Percentiles rank a stretch among this genome's conserved stretches.
phyloP scores from a whole-genome alignment of 192 early-diverging fungal species.

The Coemansia sp. region DNA sequence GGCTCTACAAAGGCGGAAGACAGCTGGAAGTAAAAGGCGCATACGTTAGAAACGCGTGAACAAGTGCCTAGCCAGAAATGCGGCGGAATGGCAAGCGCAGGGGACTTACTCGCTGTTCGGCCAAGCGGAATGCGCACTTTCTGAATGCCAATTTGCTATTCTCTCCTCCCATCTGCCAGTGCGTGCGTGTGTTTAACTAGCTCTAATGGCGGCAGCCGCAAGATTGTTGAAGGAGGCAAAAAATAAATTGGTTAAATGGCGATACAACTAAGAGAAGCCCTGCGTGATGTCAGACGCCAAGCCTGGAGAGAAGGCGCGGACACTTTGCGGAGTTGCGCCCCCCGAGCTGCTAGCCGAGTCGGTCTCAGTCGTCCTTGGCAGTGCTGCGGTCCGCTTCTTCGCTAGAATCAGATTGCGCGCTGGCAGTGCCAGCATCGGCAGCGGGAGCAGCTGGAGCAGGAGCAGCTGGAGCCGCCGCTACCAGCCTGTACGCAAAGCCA shows the following conservation, averaged over 20 bases:
- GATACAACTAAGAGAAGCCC: too few relatives aligned
- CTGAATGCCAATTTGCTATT: constrained; percentile 90
- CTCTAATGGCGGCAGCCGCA: too few relatives aligned
- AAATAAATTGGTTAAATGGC: background rate
- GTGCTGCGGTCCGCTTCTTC: constrained; percentile 1
- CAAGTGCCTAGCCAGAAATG: background rate
- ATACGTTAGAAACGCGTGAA: background rate
- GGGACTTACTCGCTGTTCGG: constrained; percentile 72
- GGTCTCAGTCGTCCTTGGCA: constrained; percentile 6
- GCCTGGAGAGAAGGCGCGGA: too few relatives aligned
- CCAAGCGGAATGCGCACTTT: constrained; percentile 84
- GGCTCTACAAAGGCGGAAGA: constrained; percentile 24
- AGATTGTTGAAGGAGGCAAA: background rate
- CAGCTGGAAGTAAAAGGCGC: background rate
- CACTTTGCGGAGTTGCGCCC: too few relatives aligned
- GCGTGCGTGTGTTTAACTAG: background rate
- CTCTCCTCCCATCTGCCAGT: constrained; percentile 75
- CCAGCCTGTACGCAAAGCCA: constrained; percentile 14
- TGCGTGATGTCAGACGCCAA: too few relatives aligned
- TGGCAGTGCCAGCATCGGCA: background rate
- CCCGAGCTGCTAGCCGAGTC: too few relatives aligned
- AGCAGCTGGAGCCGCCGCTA: background rate
- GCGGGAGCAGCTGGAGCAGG: constrained; percentile 4
- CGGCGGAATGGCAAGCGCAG: background rate
- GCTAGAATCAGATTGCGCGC: background rate